phyloP scores from a whole-genome alignment of 805 yeast species.

The Lipomyces chichibuensis region DNA sequence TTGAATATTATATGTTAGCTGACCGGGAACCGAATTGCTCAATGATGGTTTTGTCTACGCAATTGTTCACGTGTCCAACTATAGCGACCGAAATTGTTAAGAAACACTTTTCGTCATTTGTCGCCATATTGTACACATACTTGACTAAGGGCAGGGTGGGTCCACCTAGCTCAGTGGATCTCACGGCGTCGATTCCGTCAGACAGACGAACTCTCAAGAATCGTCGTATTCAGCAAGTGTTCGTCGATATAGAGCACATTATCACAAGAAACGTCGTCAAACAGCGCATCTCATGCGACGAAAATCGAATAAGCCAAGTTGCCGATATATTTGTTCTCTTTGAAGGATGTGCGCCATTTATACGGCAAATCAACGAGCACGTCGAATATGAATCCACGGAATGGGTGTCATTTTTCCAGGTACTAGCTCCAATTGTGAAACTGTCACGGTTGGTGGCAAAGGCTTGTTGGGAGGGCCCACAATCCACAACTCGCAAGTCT shows the following conservation, averaged over 20 bases:
- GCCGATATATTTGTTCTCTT: constrained; percentile 68
- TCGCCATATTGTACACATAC: constrained; percentile 65
- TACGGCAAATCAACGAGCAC: constrained; percentile 75
- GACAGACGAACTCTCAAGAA: constrained; percentile 60
- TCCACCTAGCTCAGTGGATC: constrained; percentile 50
- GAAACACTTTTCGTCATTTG: constrained; percentile 63
- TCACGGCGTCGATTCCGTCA: constrained; percentile 35
- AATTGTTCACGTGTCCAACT: constrained; percentile 86
- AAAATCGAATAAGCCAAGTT: constrained; percentile 57
- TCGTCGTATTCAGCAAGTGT: constrained; percentile 75
- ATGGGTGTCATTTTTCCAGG: constrained; percentile 71
- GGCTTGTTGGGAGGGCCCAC: constrained; percentile 40
- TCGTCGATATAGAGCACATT: constrained; percentile 77
- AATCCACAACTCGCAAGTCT: constrained; percentile 27
- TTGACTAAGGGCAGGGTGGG: constrained; percentile 58
- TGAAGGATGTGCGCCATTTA: constrained; percentile 76
- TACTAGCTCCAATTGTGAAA: constrained; percentile 67
- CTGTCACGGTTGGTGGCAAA: constrained; percentile 45
- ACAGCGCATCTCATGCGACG: constrained; percentile 50
- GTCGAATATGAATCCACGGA: constrained; percentile 90
- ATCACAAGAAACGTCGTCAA: constrained; percentile 68
- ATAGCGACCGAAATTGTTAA: constrained; percentile 64
- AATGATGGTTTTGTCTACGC: constrained; percentile 74
- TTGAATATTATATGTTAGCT: constrained; percentile 66
- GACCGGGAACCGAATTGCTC: constrained; percentile 91